Base-by-base conservation (phyloP, 345 rosid genomes). In the Rhodamnia argentea region DNA sequence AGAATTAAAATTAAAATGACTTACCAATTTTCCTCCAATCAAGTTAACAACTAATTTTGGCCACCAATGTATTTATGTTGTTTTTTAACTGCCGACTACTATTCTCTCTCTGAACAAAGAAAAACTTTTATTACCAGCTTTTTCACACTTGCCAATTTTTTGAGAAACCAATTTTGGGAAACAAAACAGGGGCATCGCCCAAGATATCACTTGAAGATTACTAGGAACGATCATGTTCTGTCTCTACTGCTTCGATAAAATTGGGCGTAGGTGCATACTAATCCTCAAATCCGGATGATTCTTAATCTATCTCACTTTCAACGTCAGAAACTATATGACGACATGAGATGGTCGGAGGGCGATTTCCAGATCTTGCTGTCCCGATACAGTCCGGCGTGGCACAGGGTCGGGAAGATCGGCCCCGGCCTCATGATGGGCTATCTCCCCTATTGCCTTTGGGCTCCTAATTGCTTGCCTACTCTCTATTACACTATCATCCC, bases 281-380 rank as follows among this genome's bases (percentile, higher is more conserved):
- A 70, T 70, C 81, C 42, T 70, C 13, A 70, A 70, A 70, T 37
- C 24, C 7, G 18, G 23, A 70, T 10, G 7, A 37, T 70, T 70
- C 81, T 37, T 70, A 37, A 37, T 70, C 22, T 18, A 13, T 70
- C 14, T 70, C 47, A 18, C 40, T 70, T 70, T 37, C 7, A 5
- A 37, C 47, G 9, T 59, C 50, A 92, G 95, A 54, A 88, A 88
- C 2, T 89, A 82, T 94, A 93, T 56, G 88, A 89, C 76, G 95
- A 93, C 42, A 92, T 92, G 98, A 91, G 99, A 89, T 96, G 98
- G 98, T 86, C 98, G 0, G 96, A 92, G 84, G 99, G 99, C 32
- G 90, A 94, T 56, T 85, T 96, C 70, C 96, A 95, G 89, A 91
- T 96, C 83, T 58, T 95, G 27, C 84, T 94, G 4, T 94, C 97